Evolutionary conservation across 192 early-diverging fungal species (phyloP).

Genomic region (Coemansia sp.): DNA sequence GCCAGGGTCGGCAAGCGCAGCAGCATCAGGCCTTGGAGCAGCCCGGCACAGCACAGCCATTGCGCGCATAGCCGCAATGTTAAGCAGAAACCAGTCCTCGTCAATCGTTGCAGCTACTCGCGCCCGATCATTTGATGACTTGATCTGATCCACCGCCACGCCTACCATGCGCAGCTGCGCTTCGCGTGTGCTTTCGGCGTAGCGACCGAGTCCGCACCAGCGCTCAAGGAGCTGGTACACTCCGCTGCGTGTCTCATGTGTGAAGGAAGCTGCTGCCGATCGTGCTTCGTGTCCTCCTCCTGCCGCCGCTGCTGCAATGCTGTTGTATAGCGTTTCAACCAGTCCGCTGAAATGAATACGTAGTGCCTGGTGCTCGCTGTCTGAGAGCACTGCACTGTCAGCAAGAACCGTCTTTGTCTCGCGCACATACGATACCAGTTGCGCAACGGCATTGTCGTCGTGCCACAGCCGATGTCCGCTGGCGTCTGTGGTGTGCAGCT

Average conservation of each 20-base stretch:
- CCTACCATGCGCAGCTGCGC: constrained; percentile 69
- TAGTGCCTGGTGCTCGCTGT: constrained; percentile 87
- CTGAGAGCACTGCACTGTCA: constrained; percentile 72
- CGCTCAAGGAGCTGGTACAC: constrained; percentile 86
- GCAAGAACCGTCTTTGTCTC: constrained; percentile 76
- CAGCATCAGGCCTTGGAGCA: constrained; percentile 3
- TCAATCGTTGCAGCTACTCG: constrained; percentile 67
- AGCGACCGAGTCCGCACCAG: constrained; percentile 87
- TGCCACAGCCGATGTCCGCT: constrained; percentile 50
- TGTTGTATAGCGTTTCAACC: constrained; percentile 81
- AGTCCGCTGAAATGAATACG: constrained; percentile 89
- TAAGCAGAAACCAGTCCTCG: constrained; percentile 73
- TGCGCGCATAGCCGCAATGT: constrained; percentile 77
- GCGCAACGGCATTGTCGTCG: constrained; percentile 60
- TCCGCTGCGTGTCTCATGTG: constrained; percentile 73
- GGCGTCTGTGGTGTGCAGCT: constrained; percentile 56
- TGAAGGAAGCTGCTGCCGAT: constrained; percentile 45
- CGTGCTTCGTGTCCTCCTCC: background rate
- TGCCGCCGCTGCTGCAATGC: constrained; percentile 53
- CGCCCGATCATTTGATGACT: constrained; percentile 69
- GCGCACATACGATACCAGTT: constrained; percentile 73
- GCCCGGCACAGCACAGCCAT: constrained; percentile 80
- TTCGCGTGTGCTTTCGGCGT: constrained; percentile 58
- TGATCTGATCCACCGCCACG: constrained; percentile 66
- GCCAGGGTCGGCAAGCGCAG: constrained; percentile 22